These are phyloP conservation scores for Cicer cuneatum DNA, from an alignment of 306 rosid genomes.

Conservation along the genomic window DNA sequence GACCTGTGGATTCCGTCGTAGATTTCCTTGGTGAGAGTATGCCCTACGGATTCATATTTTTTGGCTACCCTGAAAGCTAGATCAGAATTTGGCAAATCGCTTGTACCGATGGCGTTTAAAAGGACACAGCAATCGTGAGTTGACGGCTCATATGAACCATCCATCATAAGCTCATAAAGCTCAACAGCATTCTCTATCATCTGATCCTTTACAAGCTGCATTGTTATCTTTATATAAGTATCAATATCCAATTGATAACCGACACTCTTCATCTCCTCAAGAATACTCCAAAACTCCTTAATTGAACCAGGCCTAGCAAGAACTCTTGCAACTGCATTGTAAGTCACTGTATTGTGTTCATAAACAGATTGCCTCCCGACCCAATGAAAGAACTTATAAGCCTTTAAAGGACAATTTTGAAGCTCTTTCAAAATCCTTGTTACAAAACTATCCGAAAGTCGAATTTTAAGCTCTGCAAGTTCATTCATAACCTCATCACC, in stretches of 20 bases:
- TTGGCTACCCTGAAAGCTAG: conserved; percentile 68
- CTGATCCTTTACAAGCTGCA: conserved; percentile 68
- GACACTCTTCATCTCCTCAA: conserved; percentile 69
- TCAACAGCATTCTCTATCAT: conserved; percentile 83
- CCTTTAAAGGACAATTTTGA: conserved; percentile 56
- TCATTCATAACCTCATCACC: conserved; percentile 52
- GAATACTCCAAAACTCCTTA: conserved; percentile 69
- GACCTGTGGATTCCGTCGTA: conserved; percentile 91
- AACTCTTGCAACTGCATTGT: conserved; percentile 72
- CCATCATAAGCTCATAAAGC: conserved; percentile 94
- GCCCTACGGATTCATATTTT: conserved; percentile 67
- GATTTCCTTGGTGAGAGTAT: conserved; percentile 64
- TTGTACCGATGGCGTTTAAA: conserved; percentile 52
- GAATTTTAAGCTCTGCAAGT: conserved; percentile 54
- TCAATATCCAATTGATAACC: conserved; percentile 77
- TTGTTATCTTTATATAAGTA: conserved; percentile 70
- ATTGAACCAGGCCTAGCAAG: conserved; percentile 65
- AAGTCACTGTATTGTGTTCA: conserved; percentile 65
- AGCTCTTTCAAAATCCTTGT: conserved; percentile 71
- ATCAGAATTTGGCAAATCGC: conserved; percentile 61
- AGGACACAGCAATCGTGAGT: conserved; percentile 61
- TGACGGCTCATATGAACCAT: conserved; percentile 79
- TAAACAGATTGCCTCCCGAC: conserved; percentile 54
- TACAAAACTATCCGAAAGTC: conserved; percentile 63
- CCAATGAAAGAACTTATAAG: conserved; percentile 72